phyloP scores from a whole-genome alignment of 768 basidiomycete genomes.

The Chalciporus sphaerocephalus region DNA sequence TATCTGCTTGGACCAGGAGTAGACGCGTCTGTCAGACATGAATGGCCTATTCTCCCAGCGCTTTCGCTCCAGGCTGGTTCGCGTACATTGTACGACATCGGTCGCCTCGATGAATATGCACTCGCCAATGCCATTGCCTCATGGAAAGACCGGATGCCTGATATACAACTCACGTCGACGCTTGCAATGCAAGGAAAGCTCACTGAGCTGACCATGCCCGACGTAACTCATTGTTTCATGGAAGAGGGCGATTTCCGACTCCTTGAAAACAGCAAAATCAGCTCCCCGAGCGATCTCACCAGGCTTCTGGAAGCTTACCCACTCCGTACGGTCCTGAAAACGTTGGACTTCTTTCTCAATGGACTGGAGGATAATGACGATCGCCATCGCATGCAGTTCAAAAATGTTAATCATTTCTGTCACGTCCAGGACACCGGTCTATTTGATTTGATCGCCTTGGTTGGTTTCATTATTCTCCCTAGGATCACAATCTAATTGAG shows the following conservation, averaged over 20 bases:
- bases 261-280: background rate
- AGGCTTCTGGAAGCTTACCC: slow-evolving; percentile 3
- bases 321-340: slow-evolving; percentile 2
- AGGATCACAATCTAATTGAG: background rate
- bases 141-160: background rate
- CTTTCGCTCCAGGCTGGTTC: slow-evolving; percentile 3
- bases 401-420: slow-evolving; percentile 8
- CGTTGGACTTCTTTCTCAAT: background rate
- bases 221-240: background rate
- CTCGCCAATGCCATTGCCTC: background rate
- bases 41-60: slow-evolving; percentile 5
- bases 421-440: background rate
- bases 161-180: background rate
- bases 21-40: background rate
- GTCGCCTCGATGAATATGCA: slow-evolving; percentile 1
- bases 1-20: slow-evolving; percentile 6
- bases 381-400: background rate
- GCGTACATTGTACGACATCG: slow-evolving; percentile 5
- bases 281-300: slow-evolving; percentile 4
- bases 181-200: background rate
- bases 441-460: slow-evolving; percentile 8
- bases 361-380: background rate
- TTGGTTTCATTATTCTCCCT: background rate
- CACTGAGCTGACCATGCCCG: background rate
- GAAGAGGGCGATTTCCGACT: background rate